Base-by-base conservation (phyloP, 139 green algal species). In the Chlorella sp. region DNA sequence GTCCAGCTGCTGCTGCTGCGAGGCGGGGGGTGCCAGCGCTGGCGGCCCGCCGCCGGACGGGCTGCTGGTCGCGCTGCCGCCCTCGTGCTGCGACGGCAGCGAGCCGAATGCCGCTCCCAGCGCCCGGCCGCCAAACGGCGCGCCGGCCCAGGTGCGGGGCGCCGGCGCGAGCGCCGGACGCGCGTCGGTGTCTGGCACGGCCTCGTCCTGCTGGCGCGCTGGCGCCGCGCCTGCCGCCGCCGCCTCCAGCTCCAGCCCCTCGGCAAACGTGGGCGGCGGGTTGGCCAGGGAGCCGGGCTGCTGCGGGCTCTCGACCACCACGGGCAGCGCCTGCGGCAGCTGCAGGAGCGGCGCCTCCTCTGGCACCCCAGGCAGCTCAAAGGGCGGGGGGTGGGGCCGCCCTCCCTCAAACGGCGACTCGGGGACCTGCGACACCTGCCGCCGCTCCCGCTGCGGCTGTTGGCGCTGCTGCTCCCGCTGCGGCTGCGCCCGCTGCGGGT, bases 401-500 rank as follows among this genome's bases (percentile, higher is more conserved):
- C n/a, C n/a, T n/a, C 46, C 14, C 14, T 17, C 46, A 55, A 55
- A 27, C 14, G 14, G 14, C 14, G 46, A 17, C 46, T 17, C 14
- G 46, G 14, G 14, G 14, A 17, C 53, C 19, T 21, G 23, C 45
- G 45, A 23, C 45, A 23, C 45, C 45, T 14, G 45, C 14, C 12
- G 12, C 45, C 45, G 12, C 45, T 53, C 14, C 12, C 45, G 45
- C 58, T 42, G 58, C 58, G 11, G 58, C 58, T 23, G n/a, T 31
- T 64, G 58, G 11, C 5, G 58, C 58, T 64, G 38, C 33, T n/a
- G 69, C 53, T 42, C 53, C 53, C n/a, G 69, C 67, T 56, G 69
- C 53, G 27, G 48, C 8, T 3, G 41, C 63, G 40, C 41, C 41
- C 63, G 63, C 12, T 14, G 38, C 40, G 6, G 59, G 14, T 36